Percentiles rank a stretch among this genome's conserved stretches.
Conservation (phyloP, 306 rosid species). For the Cucurbita pepo region DNA sequence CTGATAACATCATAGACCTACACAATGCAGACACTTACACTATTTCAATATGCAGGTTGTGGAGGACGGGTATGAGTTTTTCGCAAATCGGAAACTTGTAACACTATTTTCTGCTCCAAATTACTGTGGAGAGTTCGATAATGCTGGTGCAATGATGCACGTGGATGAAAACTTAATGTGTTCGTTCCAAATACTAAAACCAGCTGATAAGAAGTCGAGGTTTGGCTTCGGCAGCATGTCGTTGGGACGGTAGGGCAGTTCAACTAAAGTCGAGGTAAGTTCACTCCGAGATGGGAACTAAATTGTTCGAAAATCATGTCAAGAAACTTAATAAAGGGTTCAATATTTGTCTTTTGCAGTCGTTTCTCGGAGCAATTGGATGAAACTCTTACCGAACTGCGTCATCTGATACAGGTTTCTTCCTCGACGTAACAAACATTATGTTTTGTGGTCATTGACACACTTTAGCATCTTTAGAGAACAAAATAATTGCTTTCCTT, state of each 20-base stretch:
- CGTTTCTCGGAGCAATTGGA: background rate
- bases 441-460: background rate
- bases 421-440: background rate
- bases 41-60: constrained; percentile 42
- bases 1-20: background rate
- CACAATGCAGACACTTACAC: background rate
- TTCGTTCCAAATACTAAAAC: constrained; percentile 64
- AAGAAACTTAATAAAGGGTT: background rate
- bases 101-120: constrained; percentile 88
- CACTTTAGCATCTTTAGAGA: too few species aligned
- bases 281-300: background rate
- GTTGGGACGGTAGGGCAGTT: too few species aligned
- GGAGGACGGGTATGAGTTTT: constrained; percentile 91
- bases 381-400: background rate
- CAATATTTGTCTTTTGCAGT: background rate
- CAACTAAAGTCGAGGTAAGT: too few species aligned
- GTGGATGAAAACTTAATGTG: constrained; percentile 67
- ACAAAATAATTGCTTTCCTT: too few species aligned
- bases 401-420: background rate
- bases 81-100: constrained; percentile 58
- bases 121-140: constrained; percentile 86
- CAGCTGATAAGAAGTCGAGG: constrained; percentile 41
- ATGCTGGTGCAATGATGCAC: constrained; percentile 82
- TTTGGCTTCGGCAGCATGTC: too few species aligned
- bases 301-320: background rate